Evolutionary conservation across 2,329 filamentous ascomycete species (phyloP), one percentile per base, ranked within the genome.

Genomic region (Fusarium sterilihyphosum): DNA sequence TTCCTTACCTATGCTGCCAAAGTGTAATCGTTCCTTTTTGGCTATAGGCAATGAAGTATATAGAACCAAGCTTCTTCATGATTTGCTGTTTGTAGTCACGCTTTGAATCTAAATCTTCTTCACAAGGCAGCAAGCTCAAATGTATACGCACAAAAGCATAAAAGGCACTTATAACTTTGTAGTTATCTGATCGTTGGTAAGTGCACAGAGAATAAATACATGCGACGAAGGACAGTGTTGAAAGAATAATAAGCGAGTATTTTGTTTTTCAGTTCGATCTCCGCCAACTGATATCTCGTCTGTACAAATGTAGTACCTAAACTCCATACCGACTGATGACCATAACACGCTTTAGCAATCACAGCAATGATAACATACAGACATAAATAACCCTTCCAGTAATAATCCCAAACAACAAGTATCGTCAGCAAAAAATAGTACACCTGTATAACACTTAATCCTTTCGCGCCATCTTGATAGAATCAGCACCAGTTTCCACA

Each of bases 401-500:
- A 11, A 35, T 47, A 8, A 8, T 40, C 16, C 50, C 46, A 50
- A 37, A 47, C 14, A 43, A 8, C 43, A 61, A 43, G 37, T 18
- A 54, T 49, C 26, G 16, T 52, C 26, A 61, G 46, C 43, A 53
- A 31, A 61, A 35, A 44, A 14, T 49, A 43, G 12, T 31, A 40
- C 41, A 44, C 2, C 29, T 17, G 13, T 8, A 24, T 18, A 20
- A 4, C 10, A 24, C 3, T 59, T 10, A 74, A 6, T 75, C 62
- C 71, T 78, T 81, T 17, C 77, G 70, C 17, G 80, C 76, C 81
- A 84, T 83, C 73, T 81, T 81, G 59, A 91, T 89, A 2, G 88
- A 88, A 54, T 89, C 84, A 0, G 85, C 83, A 3, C 85, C 87
- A n/a, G 94, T 97, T 82, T 96, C 94, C 18, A 98, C 93, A 58